Percentiles rank a stretch among this genome's conserved stretches.
Conservation (phyloP, 2,329 filamentous ascomycete species). For the Cercospora sojina region DNA sequence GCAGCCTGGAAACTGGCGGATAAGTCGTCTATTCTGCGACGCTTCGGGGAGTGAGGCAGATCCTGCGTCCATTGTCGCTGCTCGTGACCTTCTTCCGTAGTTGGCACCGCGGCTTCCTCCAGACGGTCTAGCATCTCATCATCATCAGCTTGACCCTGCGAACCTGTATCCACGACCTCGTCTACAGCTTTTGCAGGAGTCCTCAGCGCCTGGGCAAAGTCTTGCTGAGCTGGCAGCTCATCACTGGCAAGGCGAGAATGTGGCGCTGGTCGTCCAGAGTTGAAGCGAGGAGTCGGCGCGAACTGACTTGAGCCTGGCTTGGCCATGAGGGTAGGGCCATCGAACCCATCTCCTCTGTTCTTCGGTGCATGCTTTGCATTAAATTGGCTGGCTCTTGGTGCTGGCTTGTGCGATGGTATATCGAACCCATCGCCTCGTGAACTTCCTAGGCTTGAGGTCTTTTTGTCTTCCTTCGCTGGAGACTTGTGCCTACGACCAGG, state of each 20-base stretch:
- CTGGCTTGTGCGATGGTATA: neutral
- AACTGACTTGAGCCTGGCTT: slow-evolving; percentile 26
- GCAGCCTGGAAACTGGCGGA: slow-evolving; percentile 8
- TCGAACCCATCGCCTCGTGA: slow-evolving; percentile 14
- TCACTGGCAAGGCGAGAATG: neutral
- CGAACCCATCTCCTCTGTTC: slow-evolving; percentile 12
- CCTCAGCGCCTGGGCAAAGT: slow-evolving; percentile 23
- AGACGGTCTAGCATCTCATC: slow-evolving; percentile 34
- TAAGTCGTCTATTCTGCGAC: slow-evolving; percentile 29
- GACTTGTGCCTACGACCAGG: slow-evolving; percentile 20
- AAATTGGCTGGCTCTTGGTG: neutral
- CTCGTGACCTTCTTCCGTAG: slow-evolving; percentile 15
- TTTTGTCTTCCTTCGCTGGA: slow-evolving; percentile 21
- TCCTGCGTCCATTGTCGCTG: slow-evolving; percentile 12
- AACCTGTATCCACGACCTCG: slow-evolving; percentile 30
- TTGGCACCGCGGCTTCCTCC: slow-evolving; percentile 21
- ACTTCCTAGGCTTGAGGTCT: neutral
- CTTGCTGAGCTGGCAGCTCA: slow-evolving; percentile 17
- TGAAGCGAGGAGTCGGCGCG: slow-evolving; percentile 33
- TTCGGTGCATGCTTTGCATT: neutral
- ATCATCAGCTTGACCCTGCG: slow-evolving; percentile 20
- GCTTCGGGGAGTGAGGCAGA: slow-evolving; percentile 34
- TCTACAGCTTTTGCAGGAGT: slow-evolving; percentile 22
- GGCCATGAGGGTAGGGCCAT: neutral
- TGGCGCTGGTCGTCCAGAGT: slow-evolving; percentile 15